Base-by-base conservation (phyloP, 176 grass and related monocot species). In the Elymus sibiricus region DNA sequence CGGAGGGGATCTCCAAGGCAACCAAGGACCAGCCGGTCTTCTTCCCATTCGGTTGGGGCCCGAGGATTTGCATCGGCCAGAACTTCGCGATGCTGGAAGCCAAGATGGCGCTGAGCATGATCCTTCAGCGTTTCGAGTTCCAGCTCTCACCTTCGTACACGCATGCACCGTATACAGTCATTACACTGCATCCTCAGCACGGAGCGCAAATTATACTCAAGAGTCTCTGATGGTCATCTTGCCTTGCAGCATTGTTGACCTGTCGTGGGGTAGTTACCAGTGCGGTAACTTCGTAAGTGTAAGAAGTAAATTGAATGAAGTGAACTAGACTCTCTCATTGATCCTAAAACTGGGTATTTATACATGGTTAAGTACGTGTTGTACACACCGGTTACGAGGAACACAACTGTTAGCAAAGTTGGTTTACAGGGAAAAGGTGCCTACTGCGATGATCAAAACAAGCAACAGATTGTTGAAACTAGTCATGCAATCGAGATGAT, bases 31-130 rank as follows among this genome's bases (percentile, higher is more conserved):
- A 88, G 6, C 78, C 58, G 2, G 67, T 81, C 1, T 98, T 85
- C 80, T 89, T 98, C 83, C 91, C 95, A 0, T 98, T 98, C 4
- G 93, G 93, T 0, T 90, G 91, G 89, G 95, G 95, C 0, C 93
- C 89, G 3, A 85, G 91, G 65, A 92, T 95, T 13, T 98, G 95
- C 39, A 89, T 95, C 9, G 93, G 95, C 0, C 95, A 98, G 63
- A 95, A 82, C 88, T 98, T 98, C 21, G 86, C 91, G 0, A 35
- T 92, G 86, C 55, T 98, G 10, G 93, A 98, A 47, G 93, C 91
- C 14, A 98, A 98, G 81, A 72, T 94, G 91, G 91, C 87, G 0
- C 19, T 98, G 3, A 80, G 86, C 81, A 60, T 86, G 83, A 93
- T 98, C 32, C 86, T 98, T 42, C 93, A 90, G 1, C 73, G 80